Evolutionary conservation across 2,329 filamentous ascomycete genomes (phyloP), one percentile per base, ranked within the genome.

Genomic region (Penicillium thymicola): DNA sequence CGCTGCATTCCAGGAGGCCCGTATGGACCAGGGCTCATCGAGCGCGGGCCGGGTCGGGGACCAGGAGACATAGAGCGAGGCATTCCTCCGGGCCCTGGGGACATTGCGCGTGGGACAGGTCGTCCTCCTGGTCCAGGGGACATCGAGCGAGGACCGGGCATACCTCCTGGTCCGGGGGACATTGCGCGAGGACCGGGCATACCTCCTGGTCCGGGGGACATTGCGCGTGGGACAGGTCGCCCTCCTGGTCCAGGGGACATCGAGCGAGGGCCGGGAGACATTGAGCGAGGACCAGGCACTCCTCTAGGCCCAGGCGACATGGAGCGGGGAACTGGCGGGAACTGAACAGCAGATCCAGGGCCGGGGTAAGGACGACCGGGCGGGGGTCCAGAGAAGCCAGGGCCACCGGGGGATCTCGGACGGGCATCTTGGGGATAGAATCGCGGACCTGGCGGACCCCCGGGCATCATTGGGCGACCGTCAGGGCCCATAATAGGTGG

Each of bases 331-430:
- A 73, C 73, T 46, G 67, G 68, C 49, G 72, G 76, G 62, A 75
- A 75, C 54, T 66, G 62, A 14, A 60, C 67, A 9, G 71, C 70
- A 5, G 73, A 62, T n/a, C 44, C 44, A 14, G 67, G 62, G 18
- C 57, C 61, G 18, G 63, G 67, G 41, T 70, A 65, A 23, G 64
- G 65, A 27, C 64, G 66, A 40, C 62, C 57, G 21, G 49, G 49
- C 6, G 71, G 67, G 18, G 65, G 66, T 40, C 70, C 70, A 18
- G 60, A 63, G 21, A 69, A 67, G 9, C 64, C 61, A 34, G 69
- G 63, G 25, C 70, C 65, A 44, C 69, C 73, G 5, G 81, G 79
- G 51, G 81, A 80, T 62, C 77, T 76, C 13, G 78, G 74, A 11
- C 75, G 72, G 50, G 67, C 69, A 41, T 70, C 73, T 32, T 70